Conservation (phyloP, 139 green algal genomes). For the Marvania coccoides region DNA sequence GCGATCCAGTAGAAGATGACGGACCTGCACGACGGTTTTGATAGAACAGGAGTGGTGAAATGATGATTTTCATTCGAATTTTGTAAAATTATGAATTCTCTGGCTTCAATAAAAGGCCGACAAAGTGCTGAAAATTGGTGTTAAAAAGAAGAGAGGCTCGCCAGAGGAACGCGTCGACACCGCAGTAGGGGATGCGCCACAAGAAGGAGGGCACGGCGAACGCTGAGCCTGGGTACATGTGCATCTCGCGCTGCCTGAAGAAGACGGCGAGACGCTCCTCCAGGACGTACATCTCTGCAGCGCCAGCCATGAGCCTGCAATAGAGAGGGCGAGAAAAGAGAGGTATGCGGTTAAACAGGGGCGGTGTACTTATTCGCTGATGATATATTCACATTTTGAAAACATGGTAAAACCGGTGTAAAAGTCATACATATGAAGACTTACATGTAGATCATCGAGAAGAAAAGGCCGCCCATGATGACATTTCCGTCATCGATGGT, state of each 20-base stretch:
- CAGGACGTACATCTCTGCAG: conserved; percentile 3
- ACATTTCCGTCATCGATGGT: conserved; percentile 27
- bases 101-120: no score
- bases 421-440: conserved; percentile 23
- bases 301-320: conserved; percentile 3
- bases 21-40: no score
- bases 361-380: neutral
- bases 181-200: neutral
- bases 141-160: no score
- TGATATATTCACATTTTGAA: neutral
- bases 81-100: no score
- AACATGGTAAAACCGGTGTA: neutral
- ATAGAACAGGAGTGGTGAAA: no score
- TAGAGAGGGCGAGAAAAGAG: neutral
- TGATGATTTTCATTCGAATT: no score
- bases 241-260: conserved; percentile 47
- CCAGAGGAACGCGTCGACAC: neutral
- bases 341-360: neutral
- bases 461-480: conserved; percentile 49
- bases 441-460: conserved; percentile 31
- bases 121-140: no score
- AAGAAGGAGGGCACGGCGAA: conserved; percentile 29
- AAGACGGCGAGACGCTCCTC: conserved; percentile 20
- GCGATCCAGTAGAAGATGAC: neutral
- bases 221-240: conserved; percentile 40